A percentile compares a stretch with the other conserved stretches of the same genome.
These are phyloP conservation scores for Annulohypoxylon moriforme DNA, from an alignment of 495 filamentous ascomycete species.

Conservation along the genomic window DNA sequence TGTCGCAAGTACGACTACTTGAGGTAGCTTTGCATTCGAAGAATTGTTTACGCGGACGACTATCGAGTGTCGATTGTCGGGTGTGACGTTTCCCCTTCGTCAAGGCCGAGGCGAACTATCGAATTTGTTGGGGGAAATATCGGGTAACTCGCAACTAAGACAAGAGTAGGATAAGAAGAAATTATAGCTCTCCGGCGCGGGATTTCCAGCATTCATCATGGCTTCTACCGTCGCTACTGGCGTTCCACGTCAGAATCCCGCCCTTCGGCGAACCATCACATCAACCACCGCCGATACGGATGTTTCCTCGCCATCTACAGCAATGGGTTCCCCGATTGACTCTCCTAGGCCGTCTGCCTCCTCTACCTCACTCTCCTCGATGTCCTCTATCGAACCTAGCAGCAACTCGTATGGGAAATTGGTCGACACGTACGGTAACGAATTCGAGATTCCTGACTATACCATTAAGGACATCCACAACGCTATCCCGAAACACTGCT, in stretches of 20 bases:
- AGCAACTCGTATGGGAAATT: conserved; percentile 63
- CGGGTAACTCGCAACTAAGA: background rate
- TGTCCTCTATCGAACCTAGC: conserved; percentile 69
- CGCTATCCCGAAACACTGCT: conserved; percentile 87
- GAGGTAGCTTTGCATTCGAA: background rate
- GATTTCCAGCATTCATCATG: conserved; percentile 47
- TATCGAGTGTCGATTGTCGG: too few species aligned
- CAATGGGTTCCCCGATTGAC: conserved; percentile 72
- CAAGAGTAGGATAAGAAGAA: background rate
- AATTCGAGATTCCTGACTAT: conserved; percentile 78
- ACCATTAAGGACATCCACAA: conserved; percentile 84
- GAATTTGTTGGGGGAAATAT: background rate
- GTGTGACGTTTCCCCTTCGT: background rate
- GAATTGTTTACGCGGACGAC: background rate
- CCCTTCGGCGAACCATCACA: conserved; percentile 54
- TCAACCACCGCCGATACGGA: conserved; percentile 54
- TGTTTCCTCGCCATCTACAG: conserved; percentile 69
- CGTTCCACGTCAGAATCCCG: conserved; percentile 53
- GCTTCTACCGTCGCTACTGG: conserved; percentile 52
- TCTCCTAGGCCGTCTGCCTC: conserved; percentile 83
- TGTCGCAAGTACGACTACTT: background rate
- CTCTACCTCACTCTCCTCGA: conserved; percentile 89
- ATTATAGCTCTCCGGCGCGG: background rate
- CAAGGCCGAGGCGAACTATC: background rate
- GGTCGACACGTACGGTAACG: conserved; percentile 77